Conservation (phyloP, 495 filamentous ascomycete genomes). For the Cudoniella acicularis region DNA sequence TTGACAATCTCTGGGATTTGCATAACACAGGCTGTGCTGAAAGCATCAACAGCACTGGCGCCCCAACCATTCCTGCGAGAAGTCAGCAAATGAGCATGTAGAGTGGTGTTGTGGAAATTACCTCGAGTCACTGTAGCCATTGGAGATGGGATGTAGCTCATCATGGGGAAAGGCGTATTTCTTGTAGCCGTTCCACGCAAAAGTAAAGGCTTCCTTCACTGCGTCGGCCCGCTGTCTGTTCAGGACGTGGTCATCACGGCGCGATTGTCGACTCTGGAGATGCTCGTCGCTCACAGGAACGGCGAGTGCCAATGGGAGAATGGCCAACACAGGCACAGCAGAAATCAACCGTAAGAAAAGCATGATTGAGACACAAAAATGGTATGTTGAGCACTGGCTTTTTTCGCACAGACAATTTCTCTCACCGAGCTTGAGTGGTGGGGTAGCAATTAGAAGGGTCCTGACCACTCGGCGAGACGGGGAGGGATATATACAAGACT, state of each 20-base stretch:
- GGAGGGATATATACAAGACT: neutral
- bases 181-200: conserved; percentile 79
- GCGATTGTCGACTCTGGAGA: neutral
- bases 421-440: neutral
- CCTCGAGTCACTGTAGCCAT: conserved; percentile 65
- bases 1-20: conserved; percentile 60
- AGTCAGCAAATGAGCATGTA: conserved; percentile 12
- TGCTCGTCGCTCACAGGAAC: conserved; percentile 5
- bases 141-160: conserved; percentile 66
- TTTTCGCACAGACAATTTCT: neutral
- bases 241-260: conserved; percentile 14
- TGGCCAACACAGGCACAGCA: neutral
- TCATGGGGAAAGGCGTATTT: conserved; percentile 78
- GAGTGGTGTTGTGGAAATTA: conserved; percentile 32
- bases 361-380: conserved; percentile 9
- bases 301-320: conserved; percentile 11
- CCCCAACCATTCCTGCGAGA: conserved; percentile 76
- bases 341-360: conserved; percentile 7
- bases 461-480: no score
- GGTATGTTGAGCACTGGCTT: neutral
- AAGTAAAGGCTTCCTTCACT: conserved; percentile 70
- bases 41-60: conserved; percentile 76
- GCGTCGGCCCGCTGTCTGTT: conserved; percentile 49
- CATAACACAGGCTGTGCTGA: conserved; percentile 82
- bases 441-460: neutral